A percentile compares a stretch with the other conserved stretches of the same genome.
Evolutionary conservation across 495 filamentous ascomycete genomes (phyloP).

Genomic region (Neurospora cerealis): DNA sequence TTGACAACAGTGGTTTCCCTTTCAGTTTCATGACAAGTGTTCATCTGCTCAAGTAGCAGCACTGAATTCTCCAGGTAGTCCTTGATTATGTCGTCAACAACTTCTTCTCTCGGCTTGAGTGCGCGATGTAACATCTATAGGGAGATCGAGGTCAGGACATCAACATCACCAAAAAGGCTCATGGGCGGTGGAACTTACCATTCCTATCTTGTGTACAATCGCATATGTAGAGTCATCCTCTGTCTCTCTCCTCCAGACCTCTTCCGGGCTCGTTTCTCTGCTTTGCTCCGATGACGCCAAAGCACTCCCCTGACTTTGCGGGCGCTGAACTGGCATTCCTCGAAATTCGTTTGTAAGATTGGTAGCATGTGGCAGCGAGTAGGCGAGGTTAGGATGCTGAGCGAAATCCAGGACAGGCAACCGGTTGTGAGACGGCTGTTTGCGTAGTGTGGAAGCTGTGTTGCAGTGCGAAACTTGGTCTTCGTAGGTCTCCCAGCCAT

Average conservation of each 20-base stretch:
- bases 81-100: constrained; percentile 7
- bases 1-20: neutral
- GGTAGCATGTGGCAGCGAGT: neutral
- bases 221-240: constrained; percentile 4
- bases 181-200: neutral
- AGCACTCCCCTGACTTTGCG: neutral
- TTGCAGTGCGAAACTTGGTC: neutral
- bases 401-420: neutral
- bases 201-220: constrained; percentile 8
- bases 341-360: neutral
- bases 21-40: constrained; percentile 4
- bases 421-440: neutral
- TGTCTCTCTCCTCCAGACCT: constrained; percentile 7
- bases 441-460: neutral
- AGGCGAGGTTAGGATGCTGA: neutral
- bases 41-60: constrained; percentile 7
- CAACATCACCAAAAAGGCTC: neutral
- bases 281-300: neutral
- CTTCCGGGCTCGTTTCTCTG: neutral
- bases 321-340: neutral
- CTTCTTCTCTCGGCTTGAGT: constrained; percentile 15
- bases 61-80: constrained; percentile 11
- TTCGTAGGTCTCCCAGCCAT: neutral
- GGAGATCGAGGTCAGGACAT: neutral
- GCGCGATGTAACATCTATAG: constrained; percentile 9